These are phyloP conservation scores for Coffea humblotiana DNA, from an alignment of 305 asterid species.

Conservation along the genomic window DNA sequence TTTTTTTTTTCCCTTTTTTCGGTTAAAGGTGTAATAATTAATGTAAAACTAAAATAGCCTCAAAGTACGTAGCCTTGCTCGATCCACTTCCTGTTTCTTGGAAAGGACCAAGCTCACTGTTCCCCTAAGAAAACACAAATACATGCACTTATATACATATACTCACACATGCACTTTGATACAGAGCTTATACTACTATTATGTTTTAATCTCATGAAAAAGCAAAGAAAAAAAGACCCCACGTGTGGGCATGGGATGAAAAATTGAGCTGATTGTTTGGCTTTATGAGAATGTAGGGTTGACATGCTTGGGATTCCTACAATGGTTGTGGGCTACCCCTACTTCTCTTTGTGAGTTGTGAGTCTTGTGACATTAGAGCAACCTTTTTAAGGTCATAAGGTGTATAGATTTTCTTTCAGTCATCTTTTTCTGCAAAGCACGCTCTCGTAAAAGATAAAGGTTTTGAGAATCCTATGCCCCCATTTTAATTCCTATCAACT, in stretches of 20 bases:
- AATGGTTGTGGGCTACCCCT: conserved; percentile 13
- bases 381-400: conserved; percentile 31
- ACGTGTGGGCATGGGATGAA: conserved; percentile 24
- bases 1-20: too few relatives aligned
- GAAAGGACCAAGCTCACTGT: not conserved
- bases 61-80: not conserved
- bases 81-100: not conserved
- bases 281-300: conserved; percentile 27
- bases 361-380: conserved; percentile 20
- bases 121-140: not conserved
- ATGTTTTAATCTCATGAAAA: not conserved
- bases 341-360: conserved; percentile 6
- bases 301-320: conserved; percentile 37
- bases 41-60: not conserved
- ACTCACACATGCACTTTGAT: not conserved
- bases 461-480: conserved; percentile 36
- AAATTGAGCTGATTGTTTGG: not conserved
- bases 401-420: conserved; percentile 19
- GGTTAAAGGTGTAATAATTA: not conserved
- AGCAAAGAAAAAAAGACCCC: conserved; percentile 28
- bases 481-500: conserved; percentile 16
- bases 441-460: conserved; percentile 27
- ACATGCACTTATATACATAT: not conserved
- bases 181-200: too few relatives aligned
- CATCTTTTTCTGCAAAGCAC: conserved; percentile 34